These are phyloP conservation scores for Escallonia rubra DNA, from an alignment of 129 eudicot genomes.

Conservation along the genomic window DNA sequence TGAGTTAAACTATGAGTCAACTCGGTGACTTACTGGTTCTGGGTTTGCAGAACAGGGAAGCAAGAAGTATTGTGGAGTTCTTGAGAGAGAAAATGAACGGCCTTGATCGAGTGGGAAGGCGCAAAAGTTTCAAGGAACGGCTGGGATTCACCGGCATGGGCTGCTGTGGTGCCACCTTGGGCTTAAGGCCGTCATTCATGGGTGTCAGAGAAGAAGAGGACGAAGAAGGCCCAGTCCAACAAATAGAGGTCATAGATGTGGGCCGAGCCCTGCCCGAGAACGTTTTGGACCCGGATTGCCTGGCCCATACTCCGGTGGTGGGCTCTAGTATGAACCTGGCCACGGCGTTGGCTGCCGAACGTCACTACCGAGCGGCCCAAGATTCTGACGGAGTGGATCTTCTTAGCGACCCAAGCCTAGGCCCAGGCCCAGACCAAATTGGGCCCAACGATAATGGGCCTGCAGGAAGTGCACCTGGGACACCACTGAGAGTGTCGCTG, in stretches of 20 bases:
- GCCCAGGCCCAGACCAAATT: constrained; percentile 15
- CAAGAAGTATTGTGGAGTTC: constrained; percentile 25
- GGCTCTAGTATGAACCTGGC: constrained; percentile 71
- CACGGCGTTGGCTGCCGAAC: constrained; percentile 77
- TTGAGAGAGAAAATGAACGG: constrained; percentile 51
- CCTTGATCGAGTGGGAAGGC: constrained; percentile 31
- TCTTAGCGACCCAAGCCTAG: no score
- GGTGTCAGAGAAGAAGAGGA: constrained; percentile 30
- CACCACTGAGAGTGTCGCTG: constrained; percentile 71
- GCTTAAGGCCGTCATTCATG: constrained; percentile 30
- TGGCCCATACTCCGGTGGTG: constrained; percentile 26
- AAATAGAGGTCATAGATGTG: constrained; percentile 1
- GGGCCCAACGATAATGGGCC: constrained; percentile 6
- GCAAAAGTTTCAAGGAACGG: constrained; percentile 54
- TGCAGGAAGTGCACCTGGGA: constrained; percentile 13
- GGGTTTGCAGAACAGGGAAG: constrained; percentile 43
- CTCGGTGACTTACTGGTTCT: constrained; percentile 46
- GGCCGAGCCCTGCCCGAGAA: constrained; percentile 19
- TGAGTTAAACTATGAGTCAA: constrained; percentile 11
- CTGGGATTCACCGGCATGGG: constrained; percentile 49
- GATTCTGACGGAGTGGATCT: constrained; percentile 11
- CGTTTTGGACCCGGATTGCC: constrained; percentile 27
- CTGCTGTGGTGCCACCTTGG: constrained; percentile 81
- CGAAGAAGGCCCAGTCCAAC: constrained; percentile 10
- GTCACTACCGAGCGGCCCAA: constrained; percentile 39